A percentile compares a stretch with the other conserved stretches of the same genome.
These are phyloP conservation scores for Collybia sordida DNA, from an alignment of 768 basidiomycete genomes.

Conservation along the genomic window DNA sequence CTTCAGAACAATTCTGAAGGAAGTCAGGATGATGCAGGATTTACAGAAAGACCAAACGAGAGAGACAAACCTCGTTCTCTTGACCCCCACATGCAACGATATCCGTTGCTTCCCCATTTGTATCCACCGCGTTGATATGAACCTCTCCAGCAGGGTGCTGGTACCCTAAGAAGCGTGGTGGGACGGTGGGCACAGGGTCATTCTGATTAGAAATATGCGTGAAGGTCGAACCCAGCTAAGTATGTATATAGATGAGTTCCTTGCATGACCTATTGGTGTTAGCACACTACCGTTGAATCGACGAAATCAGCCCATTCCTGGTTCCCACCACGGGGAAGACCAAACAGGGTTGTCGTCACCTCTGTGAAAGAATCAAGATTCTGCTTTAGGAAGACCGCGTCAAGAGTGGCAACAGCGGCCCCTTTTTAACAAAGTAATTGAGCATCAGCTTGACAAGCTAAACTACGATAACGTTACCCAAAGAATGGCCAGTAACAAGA, in stretches of 20 bases:
- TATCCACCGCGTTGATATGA: constrained; percentile 35
- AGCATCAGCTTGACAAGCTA: background rate
- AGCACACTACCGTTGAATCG: constrained; percentile 24
- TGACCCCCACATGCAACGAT: constrained; percentile 36
- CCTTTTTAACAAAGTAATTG: constrained; percentile 15
- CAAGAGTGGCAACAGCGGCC: constrained; percentile 46
- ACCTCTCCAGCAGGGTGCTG: constrained; percentile 39
- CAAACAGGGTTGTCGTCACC: constrained; percentile 35
- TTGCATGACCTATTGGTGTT: no score
- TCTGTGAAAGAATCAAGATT: constrained; percentile 30
- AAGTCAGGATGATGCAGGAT: background rate
- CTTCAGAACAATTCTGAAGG: constrained; percentile 22
- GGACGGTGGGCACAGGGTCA: constrained; percentile 41
- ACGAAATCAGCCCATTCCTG: constrained; percentile 42
- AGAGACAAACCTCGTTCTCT: constrained; percentile 29
- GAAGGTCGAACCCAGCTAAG: constrained; percentile 25
- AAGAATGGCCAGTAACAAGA: constrained; percentile 38
- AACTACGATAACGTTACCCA: constrained; percentile 21
- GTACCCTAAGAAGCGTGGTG: constrained; percentile 34
- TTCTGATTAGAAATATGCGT: constrained; percentile 37
- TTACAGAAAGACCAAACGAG: background rate
- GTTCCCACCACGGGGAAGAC: constrained; percentile 46
- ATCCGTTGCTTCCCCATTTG: constrained; percentile 22
- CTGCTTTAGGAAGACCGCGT: constrained; percentile 38
- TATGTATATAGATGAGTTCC: no score